Conservation (phyloP, 2,329 filamentous ascomycete species). For the Beauveria bassiana region DNA sequence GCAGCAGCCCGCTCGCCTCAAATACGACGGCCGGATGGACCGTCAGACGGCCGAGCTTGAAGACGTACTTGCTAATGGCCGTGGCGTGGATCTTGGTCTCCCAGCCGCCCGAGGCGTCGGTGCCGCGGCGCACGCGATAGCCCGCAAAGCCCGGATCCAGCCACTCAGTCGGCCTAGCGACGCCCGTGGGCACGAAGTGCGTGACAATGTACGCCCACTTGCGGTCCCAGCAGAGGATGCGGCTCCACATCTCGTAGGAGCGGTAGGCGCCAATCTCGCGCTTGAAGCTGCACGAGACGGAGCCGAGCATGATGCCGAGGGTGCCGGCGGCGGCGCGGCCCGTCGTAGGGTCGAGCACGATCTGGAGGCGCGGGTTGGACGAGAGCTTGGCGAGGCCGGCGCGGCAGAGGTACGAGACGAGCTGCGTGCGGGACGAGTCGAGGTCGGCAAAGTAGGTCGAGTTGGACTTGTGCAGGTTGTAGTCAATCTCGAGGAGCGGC, state of each 20-base stretch:
- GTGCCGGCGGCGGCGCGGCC: constrained; percentile 43
- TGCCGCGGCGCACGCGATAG: constrained; percentile 30
- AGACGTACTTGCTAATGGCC: constrained; percentile 71
- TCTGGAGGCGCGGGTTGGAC: constrained; percentile 38
- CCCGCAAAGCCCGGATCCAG: constrained; percentile 38
- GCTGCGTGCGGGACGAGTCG: constrained; percentile 73
- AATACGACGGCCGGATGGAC: constrained; percentile 75
- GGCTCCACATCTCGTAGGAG: constrained; percentile 65
- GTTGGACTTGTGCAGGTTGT: constrained; percentile 78
- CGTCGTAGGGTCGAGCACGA: constrained; percentile 42
- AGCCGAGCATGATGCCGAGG: constrained; percentile 61
- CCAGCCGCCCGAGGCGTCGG: constrained; percentile 35
- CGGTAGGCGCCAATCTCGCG: constrained; percentile 63
- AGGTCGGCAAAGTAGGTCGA: constrained; percentile 83
- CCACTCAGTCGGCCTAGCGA: constrained; percentile 47
- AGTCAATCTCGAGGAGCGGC: constrained; percentile 72
- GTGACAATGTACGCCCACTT: constrained; percentile 76
- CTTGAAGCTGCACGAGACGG: constrained; percentile 67
- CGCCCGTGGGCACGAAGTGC: constrained; percentile 60
- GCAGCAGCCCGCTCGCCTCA: constrained; percentile 64
- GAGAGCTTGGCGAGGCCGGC: constrained; percentile 47
- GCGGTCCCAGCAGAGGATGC: constrained; percentile 66
- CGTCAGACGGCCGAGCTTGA: constrained; percentile 75
- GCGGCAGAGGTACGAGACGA: constrained; percentile 61
- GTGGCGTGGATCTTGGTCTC: constrained; percentile 63